These are phyloP conservation scores for Penicillium sp. DNA, from an alignment of 2,329 filamentous ascomycete genomes.

Conservation along the genomic window DNA sequence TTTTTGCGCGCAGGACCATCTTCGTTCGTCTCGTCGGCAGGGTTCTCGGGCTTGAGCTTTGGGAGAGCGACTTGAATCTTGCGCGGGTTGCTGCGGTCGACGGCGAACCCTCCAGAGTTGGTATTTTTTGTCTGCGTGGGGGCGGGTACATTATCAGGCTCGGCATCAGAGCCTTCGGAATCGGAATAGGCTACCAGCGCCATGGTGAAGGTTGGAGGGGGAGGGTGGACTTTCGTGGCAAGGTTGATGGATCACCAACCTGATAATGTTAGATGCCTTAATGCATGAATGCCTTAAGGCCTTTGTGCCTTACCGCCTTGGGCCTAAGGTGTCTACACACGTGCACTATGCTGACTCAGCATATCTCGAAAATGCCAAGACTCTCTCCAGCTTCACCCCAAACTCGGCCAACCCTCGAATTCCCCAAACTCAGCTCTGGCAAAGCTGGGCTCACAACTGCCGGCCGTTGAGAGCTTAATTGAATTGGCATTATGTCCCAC, in stretches of 20 bases:
- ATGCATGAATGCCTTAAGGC: neutral
- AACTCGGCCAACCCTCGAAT: neutral
- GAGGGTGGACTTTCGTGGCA: neutral
- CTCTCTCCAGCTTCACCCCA: neutral
- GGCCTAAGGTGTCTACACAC: neutral
- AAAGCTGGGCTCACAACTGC: neutral
- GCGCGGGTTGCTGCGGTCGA: slow-evolving; percentile 78
- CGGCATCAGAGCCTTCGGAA: slow-evolving; percentile 70
- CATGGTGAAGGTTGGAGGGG: slow-evolving; percentile 57
- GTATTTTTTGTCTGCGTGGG: slow-evolving; percentile 20
- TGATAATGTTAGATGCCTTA: neutral
- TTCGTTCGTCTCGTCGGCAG: slow-evolving; percentile 42
- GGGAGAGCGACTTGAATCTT: slow-evolving; percentile 85
- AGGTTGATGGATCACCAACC: neutral
- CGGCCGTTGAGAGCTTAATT: neutral
- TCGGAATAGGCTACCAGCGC: slow-evolving; percentile 83
- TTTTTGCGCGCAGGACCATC: slow-evolving; percentile 71
- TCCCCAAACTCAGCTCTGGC: neutral
- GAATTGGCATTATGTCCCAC: neutral
- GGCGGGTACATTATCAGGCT: slow-evolving; percentile 44
- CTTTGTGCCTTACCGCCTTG: neutral
- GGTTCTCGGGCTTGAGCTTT: slow-evolving; percentile 50
- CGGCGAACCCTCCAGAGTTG: slow-evolving; percentile 67
- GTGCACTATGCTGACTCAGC: neutral
- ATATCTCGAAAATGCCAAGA: neutral